phyloP scores from a whole-genome alignment of 352 stramenopile species.

The Bremia lactucae region DNA sequence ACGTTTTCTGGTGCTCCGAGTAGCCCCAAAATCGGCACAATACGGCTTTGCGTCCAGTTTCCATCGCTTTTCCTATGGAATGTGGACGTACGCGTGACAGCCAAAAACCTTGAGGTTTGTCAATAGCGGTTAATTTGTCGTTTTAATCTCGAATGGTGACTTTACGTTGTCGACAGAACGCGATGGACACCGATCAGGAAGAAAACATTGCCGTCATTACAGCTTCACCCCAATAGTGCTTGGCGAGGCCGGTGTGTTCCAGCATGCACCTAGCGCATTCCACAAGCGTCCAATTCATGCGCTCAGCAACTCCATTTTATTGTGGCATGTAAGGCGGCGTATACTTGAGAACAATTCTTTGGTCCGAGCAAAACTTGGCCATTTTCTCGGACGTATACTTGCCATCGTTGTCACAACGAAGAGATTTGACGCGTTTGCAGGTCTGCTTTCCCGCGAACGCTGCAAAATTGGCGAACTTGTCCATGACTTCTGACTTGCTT shows the following conservation, averaged over 20 bases:
- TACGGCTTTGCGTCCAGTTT: not conserved
- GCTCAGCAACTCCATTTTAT: not conserved
- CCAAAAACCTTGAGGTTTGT: not conserved
- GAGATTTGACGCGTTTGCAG: not conserved
- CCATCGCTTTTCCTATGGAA: not conserved
- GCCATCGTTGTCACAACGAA: not conserved
- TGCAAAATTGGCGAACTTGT: not conserved
- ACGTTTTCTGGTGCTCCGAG: not conserved
- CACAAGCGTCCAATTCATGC: not conserved
- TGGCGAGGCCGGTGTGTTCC: not conserved
- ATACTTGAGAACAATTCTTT: not conserved
- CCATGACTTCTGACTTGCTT: not conserved
- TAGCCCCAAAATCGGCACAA: not conserved
- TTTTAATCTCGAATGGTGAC: not conserved
- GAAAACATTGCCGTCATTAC: not conserved
- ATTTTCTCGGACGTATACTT: not conserved
- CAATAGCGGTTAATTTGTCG: not conserved
- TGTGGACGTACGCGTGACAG: not conserved
- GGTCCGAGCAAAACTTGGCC: not conserved
- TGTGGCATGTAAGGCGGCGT: not conserved
- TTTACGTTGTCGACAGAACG: not conserved
- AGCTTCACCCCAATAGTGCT: not conserved
- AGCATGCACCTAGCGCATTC: not conserved
- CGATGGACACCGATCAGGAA: not conserved
- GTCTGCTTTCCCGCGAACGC: not conserved